Base-by-base conservation (phyloP, 2,329 filamentous ascomycete species). In the Gaeumannomyces sp. region DNA sequence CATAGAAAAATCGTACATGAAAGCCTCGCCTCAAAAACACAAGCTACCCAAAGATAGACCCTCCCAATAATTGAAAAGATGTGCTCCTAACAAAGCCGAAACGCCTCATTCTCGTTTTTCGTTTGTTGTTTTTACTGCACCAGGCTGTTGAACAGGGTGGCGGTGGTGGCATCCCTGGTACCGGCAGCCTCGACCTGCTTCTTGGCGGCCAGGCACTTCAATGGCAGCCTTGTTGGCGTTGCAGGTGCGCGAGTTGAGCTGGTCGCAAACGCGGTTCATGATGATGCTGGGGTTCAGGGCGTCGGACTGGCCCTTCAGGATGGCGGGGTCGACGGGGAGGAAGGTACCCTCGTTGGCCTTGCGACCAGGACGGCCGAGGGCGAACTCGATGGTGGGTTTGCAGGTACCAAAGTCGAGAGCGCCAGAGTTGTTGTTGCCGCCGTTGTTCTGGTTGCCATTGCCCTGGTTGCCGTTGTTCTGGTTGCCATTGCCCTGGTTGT, bases 281-380 rank as follows among this genome's bases (percentile, higher is more conserved):
- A 90, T 90, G 79, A 90, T 90, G 78, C 85, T 84, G 65, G 87
- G 87, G 83, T 90, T 90, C 60, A 90, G 79, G 11, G 87, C 87
- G 73, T 90, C 88, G 70, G 86, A 76, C 75, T 90, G 87, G 63
- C 84, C 84, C 72, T 85, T 78, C 68, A 85, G 82, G 65, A 89
- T 82, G 25, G 84, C 76, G 11, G 84, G 77, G 72, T 90, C 88
- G 61, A 82, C 82, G 63, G 89, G 83, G 74, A 88, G 85, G 83
- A 90, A 91, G 63, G 88, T 89, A 75, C 83, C 86, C 75, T 89
- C 87, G 65, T 78, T 79, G 28, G 80, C 79, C 19, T 80, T 76
- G 65, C 86, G 85, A 53, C 81, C 82, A 76, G 80, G 77, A 45
- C 85, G 82, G 25, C 85, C 86, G 65, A 80, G 81, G 67, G 84